Evolutionary conservation across 148 eudicot species (phyloP), one percentile per base, ranked within the genome.

Genomic region (Linanthus parryae): DNA sequence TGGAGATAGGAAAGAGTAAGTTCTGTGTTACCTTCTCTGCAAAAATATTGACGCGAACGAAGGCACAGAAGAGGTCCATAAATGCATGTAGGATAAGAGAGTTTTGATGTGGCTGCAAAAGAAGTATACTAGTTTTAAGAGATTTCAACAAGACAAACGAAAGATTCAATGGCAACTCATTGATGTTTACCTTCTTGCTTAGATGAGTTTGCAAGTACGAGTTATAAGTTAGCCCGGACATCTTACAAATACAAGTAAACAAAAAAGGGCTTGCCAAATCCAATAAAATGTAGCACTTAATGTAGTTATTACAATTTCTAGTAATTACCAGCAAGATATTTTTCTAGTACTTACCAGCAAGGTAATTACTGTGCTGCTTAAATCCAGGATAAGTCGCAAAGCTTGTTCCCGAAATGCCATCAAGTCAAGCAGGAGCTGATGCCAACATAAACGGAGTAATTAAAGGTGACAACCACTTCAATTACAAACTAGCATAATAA

Each of bases 331-430:
- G n/a, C n/a, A n/a, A n/a, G n/a, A n/a, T n/a, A n/a, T n/a, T n/a
- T n/a, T n/a, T n/a, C n/a, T n/a, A n/a, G n/a, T n/a, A 70, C 87
- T 74, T 58, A 91, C 98, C 90, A 91, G 66, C 70, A 91, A 72
- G 48, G 98, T 91, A 71, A 91, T 91, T 33, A 91, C 98, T 30
- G 98, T 91, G 61, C 98, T 91, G 81, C 98, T 91, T 53, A 91
- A 76, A 73, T 91, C 98, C 90, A 91, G 55, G 26, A 91, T 79
- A 58, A 91, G 85, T 24, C 98, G 83, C 62, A 91, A 35, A 43
- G 98, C 95, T 86, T 91, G 95, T 66, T 91, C 98, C 27, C 98
- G 89, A 61, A 86, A 91, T 57, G 87, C 90, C 98, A 91, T 86
- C 75, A 91, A 73, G 73, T 91, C 98, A 69, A 86, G 81, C 73